Base-by-base conservation (phyloP, 148 eudicot species). In the Pharnaceum exiguum region DNA sequence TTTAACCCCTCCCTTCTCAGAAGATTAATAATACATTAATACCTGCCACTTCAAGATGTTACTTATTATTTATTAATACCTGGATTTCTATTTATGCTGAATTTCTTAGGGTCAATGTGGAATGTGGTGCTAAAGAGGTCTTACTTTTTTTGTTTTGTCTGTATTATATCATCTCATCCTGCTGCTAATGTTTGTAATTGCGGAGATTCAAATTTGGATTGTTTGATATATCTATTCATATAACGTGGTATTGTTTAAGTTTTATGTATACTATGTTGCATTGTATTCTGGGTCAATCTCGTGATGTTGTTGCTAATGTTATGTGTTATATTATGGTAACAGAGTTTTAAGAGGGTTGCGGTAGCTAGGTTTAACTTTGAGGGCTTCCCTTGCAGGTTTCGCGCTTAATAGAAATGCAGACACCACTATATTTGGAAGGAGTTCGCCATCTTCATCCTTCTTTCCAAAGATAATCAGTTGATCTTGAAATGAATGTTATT, bases 401-500 rank as follows among this genome's bases (percentile, higher is more conserved):
- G 1, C 90, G 98, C 37, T 62, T 91, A 80, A 91, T 91, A 64
- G 98, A 91, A 73, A 91, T 91, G 98, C 98, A 91, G 70, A 81
- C 94, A 30, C 88, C 94, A 43, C 61, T 91, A 37, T 91, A 91
- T 64, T 71, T 85, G 46, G 95, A 83, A 32, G 88, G 88, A 44
- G 88, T 87, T 35, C 83, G 65, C 10, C 28, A 71, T 62, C 81
- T 77, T 69, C 98, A 91, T 77, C 96, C 90, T 19, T 75, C 58
- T 61, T 91, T 81, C 57, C 88, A 85, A 46, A 30, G 25, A 22
- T 28, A 59, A 25, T 31, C 53, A 39, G 38, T 31, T 39, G 65
- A 31, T 42, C 42, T 22, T 30, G 68, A 71, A 58, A 54, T 46
- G 8, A 32, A 65, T 59, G 60, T 35, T 16, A 29, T 42, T 38